Evolutionary conservation across 306 rosid genomes (phyloP), one percentile per base, ranked within the genome.

Genomic region (Malus asiatica): DNA sequence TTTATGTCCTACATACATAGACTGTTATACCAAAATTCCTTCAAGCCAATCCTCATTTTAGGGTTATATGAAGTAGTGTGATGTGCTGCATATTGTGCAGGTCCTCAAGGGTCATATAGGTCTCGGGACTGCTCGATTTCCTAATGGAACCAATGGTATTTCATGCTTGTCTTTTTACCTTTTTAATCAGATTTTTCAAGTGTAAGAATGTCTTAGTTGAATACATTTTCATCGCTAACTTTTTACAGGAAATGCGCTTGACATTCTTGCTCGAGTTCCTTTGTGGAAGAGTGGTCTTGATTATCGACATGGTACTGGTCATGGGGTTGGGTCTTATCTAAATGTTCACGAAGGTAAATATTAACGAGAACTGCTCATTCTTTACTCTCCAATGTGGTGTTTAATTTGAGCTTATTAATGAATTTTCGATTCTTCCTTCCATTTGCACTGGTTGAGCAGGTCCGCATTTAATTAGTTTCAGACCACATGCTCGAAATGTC

Each of bases 291-390:
- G 88, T 80, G 98, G 99, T 84, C 97, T 96, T 74, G 99, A 96
- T 89, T 96, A 90, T 82, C 96, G 96, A 74, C 99, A 92, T 82
- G 99, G 99, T 76, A 96, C 99, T 78, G 99, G 99, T 71, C 99
- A 96, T 86, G 99, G 99, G 61, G 84, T 96, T 83, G 99, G 99
- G 55, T 96, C 99, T 71, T 96, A 87, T 85, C 93, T 96, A 64
- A 92, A 90, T 86, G 99, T 96, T 81, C 99, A 92, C 74, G 99
- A 96, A 92, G 99, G 99, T 88, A 81, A 71, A 59, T 62, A 27
- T 42, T 73, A 68, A 73, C 52, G 77, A 29, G 40, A 42, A 55
- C 68, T 78, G 44, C 67, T 81, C 74, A 23, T 57, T 23, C 80
- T 16, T 75, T 68, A 62, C 75, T 30, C 44, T 76, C 64, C 16